Evolutionary conservation across 2,329 filamentous ascomycete species (phyloP).

Genomic region (Neodidymelliopsis sp.): DNA sequence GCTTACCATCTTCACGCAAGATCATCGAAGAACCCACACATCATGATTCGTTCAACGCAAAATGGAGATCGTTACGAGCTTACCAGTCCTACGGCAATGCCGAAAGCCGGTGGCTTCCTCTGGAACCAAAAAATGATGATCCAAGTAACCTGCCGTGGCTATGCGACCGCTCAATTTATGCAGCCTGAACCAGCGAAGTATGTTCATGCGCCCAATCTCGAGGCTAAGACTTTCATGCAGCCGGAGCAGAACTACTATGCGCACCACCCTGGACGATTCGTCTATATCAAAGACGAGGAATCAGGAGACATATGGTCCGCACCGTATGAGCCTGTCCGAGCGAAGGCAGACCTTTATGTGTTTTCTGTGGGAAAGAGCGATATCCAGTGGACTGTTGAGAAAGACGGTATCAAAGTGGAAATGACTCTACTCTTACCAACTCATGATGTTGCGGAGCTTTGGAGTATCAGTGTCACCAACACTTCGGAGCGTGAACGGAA

Average conservation of each 20-base stretch:
- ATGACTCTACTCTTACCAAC: conserved; percentile 62
- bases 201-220: conserved; percentile 65
- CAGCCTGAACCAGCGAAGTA: conserved; percentile 68
- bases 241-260: conserved; percentile 67
- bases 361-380: conserved; percentile 65
- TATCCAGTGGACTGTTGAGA: conserved; percentile 62
- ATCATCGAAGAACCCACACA: conserved; percentile 8
- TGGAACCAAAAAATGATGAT: conserved; percentile 71
- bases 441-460: conserved; percentile 63
- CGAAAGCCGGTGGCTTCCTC: conserved; percentile 63
- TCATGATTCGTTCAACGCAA: conserved; percentile 51
- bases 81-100: conserved; percentile 62
- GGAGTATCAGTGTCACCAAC: conserved; percentile 63
- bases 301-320: conserved; percentile 61
- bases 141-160: conserved; percentile 66
- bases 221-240: conserved; percentile 68
- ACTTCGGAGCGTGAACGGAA: conserved; percentile 55
- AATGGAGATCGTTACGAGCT: conserved; percentile 64
- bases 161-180: conserved; percentile 66
- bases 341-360: conserved; percentile 56
- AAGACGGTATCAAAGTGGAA: conserved; percentile 60
- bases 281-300: conserved; percentile 66
- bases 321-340: conserved; percentile 63
- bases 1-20: conserved; percentile 19
- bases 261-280: conserved; percentile 66